phyloP scores from a whole-genome alignment of 352 stramenopile species.

The Aphanomyces cochlioides region DNA sequence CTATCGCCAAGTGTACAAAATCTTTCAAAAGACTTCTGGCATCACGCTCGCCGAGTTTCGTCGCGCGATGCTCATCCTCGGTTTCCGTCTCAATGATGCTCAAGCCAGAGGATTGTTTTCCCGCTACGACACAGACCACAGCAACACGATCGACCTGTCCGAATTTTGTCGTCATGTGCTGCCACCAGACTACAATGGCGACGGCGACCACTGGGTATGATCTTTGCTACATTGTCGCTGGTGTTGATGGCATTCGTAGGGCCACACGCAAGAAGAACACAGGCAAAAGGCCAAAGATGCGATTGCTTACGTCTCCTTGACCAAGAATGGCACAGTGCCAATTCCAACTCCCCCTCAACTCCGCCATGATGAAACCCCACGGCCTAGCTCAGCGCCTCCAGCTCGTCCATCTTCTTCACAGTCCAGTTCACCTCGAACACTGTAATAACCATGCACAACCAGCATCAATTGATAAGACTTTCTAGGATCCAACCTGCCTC shows the following conservation, averaged over 20 bases:
- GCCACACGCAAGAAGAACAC: conserved; percentile 23
- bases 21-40: conserved; percentile 75
- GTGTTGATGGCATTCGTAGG: neutral
- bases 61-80: conserved; percentile 59
- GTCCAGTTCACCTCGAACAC: neutral
- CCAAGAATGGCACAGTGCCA: conserved; percentile 27
- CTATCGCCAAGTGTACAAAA: conserved; percentile 74
- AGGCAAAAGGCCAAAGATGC: conserved; percentile 18
- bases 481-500: neutral
- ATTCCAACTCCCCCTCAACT: conserved; percentile 10
- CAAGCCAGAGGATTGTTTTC: conserved; percentile 63
- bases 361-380: conserved; percentile 1
- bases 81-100: conserved; percentile 59
- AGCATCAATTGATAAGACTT: neutral
- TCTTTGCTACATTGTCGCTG: neutral
- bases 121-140: conserved; percentile 73
- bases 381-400: conserved; percentile 16
- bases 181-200: conserved; percentile 70
- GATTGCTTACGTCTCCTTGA: conserved; percentile 9
- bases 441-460: neutral
- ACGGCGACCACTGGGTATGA: conserved; percentile 61
- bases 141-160: conserved; percentile 74
- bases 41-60: conserved; percentile 72
- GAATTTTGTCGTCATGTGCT: conserved; percentile 79
- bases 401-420: neutral